These are phyloP conservation scores for Ligustrum vulgare DNA, from an alignment of 257 asterid genomes.

Conservation along the genomic window DNA sequence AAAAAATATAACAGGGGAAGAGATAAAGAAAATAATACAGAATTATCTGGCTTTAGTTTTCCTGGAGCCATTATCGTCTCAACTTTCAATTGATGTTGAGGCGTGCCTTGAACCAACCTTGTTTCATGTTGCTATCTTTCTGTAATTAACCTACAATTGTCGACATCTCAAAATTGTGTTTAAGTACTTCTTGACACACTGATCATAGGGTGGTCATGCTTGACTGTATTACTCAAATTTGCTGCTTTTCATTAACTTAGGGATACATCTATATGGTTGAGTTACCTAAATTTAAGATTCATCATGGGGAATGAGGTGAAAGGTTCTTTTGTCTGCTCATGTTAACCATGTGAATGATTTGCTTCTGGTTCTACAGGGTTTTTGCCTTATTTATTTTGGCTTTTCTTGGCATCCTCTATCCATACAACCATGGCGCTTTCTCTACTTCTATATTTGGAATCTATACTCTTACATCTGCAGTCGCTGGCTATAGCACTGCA, in stretches of 20 bases:
- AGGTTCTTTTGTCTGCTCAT: neutral
- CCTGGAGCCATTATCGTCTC: neutral
- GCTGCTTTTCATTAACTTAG: slow-evolving; percentile 1
- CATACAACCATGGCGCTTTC: slow-evolving; percentile 74
- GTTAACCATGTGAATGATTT: slow-evolving; percentile 5
- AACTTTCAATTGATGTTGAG: neutral
- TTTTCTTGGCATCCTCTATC: slow-evolving; percentile 61
- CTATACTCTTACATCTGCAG: slow-evolving; percentile 66
- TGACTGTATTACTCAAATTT: neutral
- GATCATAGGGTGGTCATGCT: neutral
- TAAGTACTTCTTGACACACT: neutral
- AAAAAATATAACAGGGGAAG: neutral
- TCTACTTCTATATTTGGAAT: slow-evolving; percentile 46
- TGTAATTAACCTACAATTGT: too few relatives aligned
- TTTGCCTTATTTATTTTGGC: slow-evolving; percentile 55
- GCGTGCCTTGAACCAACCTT: neutral
- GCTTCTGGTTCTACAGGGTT: slow-evolving; percentile 49
- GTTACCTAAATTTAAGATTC: neutral
- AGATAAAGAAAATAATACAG: neutral
- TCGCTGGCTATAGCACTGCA: slow-evolving; percentile 71
- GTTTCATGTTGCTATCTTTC: too few relatives aligned
- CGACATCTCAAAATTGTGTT: neutral
- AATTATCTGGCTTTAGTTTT: neutral
- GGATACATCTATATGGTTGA: neutral
- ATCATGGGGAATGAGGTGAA: slow-evolving; percentile 1